Percentiles rank a stretch among this genome's conserved stretches.
Conservation (phyloP, 768 basidiomycete genomes). For the Tephrocybe sp. region DNA sequence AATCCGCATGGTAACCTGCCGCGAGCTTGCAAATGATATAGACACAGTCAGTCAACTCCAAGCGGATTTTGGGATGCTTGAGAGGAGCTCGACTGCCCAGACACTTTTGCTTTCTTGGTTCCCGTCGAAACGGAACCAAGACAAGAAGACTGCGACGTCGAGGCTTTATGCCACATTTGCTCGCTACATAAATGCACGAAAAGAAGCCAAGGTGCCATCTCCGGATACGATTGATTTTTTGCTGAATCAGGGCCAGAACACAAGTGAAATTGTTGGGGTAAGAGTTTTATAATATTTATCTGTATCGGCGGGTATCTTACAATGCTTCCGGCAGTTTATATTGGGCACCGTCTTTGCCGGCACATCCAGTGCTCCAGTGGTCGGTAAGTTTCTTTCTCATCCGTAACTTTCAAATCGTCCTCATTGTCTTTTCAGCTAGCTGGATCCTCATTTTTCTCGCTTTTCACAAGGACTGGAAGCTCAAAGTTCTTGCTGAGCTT, state of each 20-base stretch:
- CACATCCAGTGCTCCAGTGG: too few species aligned
- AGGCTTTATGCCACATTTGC: too few species aligned
- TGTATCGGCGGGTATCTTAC: too few species aligned
- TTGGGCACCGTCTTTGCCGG: too few species aligned
- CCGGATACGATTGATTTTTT: too few species aligned
- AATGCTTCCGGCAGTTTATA: too few species aligned
- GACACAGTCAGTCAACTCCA: slow-evolving; percentile 20
- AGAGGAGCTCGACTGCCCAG: neutral
- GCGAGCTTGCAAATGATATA: slow-evolving; percentile 27
- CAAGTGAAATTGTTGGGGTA: too few species aligned
- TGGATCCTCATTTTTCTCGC: slow-evolving; percentile 33
- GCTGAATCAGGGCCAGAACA: too few species aligned
- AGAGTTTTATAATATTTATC: too few species aligned
- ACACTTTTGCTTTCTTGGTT: neutral
- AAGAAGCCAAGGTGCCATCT: too few species aligned
- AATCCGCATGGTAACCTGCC: slow-evolving; percentile 31
- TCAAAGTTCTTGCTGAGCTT: slow-evolving; percentile 25
- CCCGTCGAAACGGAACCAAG: slow-evolving; percentile 12
- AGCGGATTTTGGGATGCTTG: slow-evolving; percentile 25
- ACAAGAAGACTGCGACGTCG: slow-evolving; percentile 11
- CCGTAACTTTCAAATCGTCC: neutral
- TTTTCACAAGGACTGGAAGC: slow-evolving; percentile 30
- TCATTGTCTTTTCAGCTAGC: slow-evolving; percentile 22
- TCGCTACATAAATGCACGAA: too few species aligned
- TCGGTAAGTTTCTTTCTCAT: too few species aligned